Base-by-base conservation (phyloP, 108 stramenopile genomes). In the Pseudonitzschia pungens region DNA sequence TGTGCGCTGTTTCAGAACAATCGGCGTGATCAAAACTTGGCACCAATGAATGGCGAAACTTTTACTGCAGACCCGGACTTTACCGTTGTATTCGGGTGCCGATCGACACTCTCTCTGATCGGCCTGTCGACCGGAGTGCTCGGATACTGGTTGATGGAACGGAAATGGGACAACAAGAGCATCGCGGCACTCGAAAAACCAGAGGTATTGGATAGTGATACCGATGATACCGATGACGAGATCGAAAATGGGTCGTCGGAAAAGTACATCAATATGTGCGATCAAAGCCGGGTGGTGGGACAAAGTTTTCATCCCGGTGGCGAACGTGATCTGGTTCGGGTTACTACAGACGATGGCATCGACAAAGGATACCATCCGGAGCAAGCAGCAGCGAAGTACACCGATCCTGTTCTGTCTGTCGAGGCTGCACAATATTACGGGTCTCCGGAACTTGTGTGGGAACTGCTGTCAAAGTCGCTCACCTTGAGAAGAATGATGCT, bases 131-230 rank as follows among this genome's bases (percentile, higher is more conserved):
- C 45, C 4, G 59, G 26, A 4, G 43, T 60, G 6, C 32, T 56
- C 24, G 57, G 54, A 11, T 71, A 62, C 31, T 77, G 70, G 69
- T 57, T 65, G 28, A 33, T 26, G 28, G 76, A 71, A 71, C 29
- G 70, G 55, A 69, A 63, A 45, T 77, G 69, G 69, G 76, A 77
- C 42, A 70, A 77, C 14, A 58, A 70, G 69, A 69, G 76, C 20
- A 22, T 24, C 9, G 53, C 40, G 14, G 76, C 70, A 44, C 69
- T 65, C 21, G 50, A 69, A 62, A 9, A 26, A 0, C 54, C 54
- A 22, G 24, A 55, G 10, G 33, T 40, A 21, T 9, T 15, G 10
- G 36, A 12, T n/a, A n/a, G n/a, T n/a, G n/a, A n/a, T n/a, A n/a
- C n/a, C n/a, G n/a, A n/a, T n/a, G n/a, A n/a, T n/a, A n/a, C n/a